Base-by-base conservation (phyloP, 768 basidiomycete species). In the Serendipita sp. region DNA sequence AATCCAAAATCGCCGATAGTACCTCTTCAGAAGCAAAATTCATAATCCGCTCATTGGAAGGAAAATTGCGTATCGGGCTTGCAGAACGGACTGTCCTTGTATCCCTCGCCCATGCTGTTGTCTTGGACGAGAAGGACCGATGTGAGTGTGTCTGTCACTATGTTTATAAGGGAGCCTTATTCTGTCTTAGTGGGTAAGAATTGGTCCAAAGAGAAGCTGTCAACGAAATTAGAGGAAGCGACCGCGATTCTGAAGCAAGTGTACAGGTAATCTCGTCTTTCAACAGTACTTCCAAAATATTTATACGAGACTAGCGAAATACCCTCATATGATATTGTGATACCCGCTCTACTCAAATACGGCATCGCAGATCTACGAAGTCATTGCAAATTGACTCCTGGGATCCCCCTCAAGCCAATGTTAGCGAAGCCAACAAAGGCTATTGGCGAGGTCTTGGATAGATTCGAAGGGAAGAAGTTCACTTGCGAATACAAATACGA, bases 401-500 rank as follows among this genome's bases (percentile, higher is more conserved):
- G 78, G 45, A 86, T 98, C 41, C 96, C 96, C 1, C 78, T 99
- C 41, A 99, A 99, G 70, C 96, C 96, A 13, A 99, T 99, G 96
- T 79, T 99, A 63, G 96, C 96, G 15, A 99, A 98, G 74, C 96
- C 96, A 7, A 98, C 95, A 0, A 99, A 99, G 75, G 96, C 96
- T 2, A 98, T 99, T 68, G 86, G 91, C 13, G 95, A 98, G 75
- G 95, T 99, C 18, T 81, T 99, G 24, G 95, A 99, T 75, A 79
- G 93, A 65, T 99, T 98, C 71, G 96, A 99, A 74, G 86, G 85
- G 71, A 94, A 93, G 74, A 82, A 80, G 64, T 98, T 99, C 72
- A 97, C 96, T 7, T 98, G 94, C 75, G 96, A 99, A 77, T 99
- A 99, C 76, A 99, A 99, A 74, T 99, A 99, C 69, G 96, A 99